Base-by-base conservation (phyloP, 495 filamentous ascomycete species). In the Talaromyces proteolyticus region DNA sequence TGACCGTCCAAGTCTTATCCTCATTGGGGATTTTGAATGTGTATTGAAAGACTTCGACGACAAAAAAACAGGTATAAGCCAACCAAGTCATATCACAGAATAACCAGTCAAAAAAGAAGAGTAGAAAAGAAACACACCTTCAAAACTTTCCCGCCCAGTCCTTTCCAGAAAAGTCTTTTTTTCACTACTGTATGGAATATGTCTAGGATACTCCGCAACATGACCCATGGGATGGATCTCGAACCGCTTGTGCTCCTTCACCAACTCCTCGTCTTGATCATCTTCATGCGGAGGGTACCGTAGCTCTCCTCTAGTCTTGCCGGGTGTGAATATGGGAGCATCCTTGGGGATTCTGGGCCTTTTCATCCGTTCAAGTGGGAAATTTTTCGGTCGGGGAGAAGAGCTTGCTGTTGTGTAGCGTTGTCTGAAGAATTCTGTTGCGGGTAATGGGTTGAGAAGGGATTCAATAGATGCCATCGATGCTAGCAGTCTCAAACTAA, bases 11-110 rank as follows among this genome's bases (percentile, higher is more conserved):
- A 43, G 73, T 64, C 53, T 74, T 77, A 5, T 83, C 79, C 36
- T 89, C 78, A 10, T 72, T 81, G 6, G 85, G 85, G 19, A 84
- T 62, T 57, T 80, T 79, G 70, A 95, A 98, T n/a, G 76, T 82
- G 66, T 97, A 98, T 51, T 92, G 83, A 65, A 91, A 96, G 4
- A 94, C 93, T 96, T 51, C 14, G n/a, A n/a, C n/a, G n/a, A n/a
- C n/a, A n/a, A n/a, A n/a, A n/a, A n/a, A n/a, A n/a, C n/a, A n/a
- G n/a, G n/a, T n/a, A n/a, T n/a, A n/a, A n/a, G n/a, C n/a, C n/a
- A 42, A 4, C 38, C 56, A 45, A 34, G 5, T 26, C 38, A 24
- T 19, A 25, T 11, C 23, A 17, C 21, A 3, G 21, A 47, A 14
- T 2, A 4, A 6, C 25, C 20, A 8, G 20, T 34, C 4, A 19